Base-by-base conservation (phyloP, 768 basidiomycete genomes). In the Boletus pseudo-olivaceus region DNA sequence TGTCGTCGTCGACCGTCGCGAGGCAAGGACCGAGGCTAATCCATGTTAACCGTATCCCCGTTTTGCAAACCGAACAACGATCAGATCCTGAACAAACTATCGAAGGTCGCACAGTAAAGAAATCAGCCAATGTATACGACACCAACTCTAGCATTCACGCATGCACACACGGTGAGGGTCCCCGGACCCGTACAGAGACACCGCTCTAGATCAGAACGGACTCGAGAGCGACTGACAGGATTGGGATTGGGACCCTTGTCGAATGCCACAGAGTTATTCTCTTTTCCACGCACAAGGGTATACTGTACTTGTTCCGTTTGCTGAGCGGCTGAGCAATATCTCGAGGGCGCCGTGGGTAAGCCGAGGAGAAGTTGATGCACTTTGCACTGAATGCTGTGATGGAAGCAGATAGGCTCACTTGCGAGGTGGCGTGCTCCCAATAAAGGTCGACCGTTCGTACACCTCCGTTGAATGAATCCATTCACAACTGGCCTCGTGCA, bases 331-430 rank as follows among this genome's bases (percentile, higher is more conserved):
- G n/a, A 11, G 3, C 32, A 20, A 26, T 29, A 1, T 33, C 15
- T 23, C 27, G 9, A 37, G 23, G 30, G 12, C 43, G 30, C 58
- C 52, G 59, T 53, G 59, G 43, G 55, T 47, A 56, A 44, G 10
- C 57, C 55, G 54, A 62, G 60, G 58, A 63, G 49, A 40, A 51
- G 40, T n/a, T 15, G 46, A 30, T 34, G 20, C 37, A 3, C 32
- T 41, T 33, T 26, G 4, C 12, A 26, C 27, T 40, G 23, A 29
- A 47, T 44, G 50, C 47, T 33, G 57, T 57, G 47, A 56, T 34
- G 41, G 61, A 62, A 54, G 42, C 37, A 35, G 27, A 15, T 20
- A 2, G 37, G 7, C 32, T 40, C 30, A 41, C 14, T 39, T 26
- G 44, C 52, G 41, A 53, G 43, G 39, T 38, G 47, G 49, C 29